Evolutionary conservation across 1,284 basidiomycete species (phyloP), one percentile per base, ranked within the genome.

Genomic region (Xerocomus amazonicus): DNA sequence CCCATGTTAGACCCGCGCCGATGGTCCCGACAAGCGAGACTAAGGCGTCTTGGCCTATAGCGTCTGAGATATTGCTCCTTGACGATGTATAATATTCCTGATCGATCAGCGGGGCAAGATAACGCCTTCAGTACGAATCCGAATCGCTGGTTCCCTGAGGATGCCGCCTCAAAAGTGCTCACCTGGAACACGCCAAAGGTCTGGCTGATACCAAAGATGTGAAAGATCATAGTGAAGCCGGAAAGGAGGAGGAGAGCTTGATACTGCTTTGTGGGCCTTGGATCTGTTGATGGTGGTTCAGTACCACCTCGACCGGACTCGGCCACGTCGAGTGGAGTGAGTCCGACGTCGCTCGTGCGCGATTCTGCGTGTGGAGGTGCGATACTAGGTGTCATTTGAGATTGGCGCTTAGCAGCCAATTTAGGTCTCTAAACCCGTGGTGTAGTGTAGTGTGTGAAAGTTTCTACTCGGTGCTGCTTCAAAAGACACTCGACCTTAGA

Each of bases 41-140:
- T 19, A 49, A 23, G 6, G 44, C 32, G 9, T 41, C 40, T 28
- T 43, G 40, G 3, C 45, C 45, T 6, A 47, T 31, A 1, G 44
- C 39, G 19, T 40, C 37, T 13, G 36, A 6, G 8, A 49, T 37
- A 8, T 27, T 34, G 26, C 44, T 34, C 10, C n/a, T 13, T 9
- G 46, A 13, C 2, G 47, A 47, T 14, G 45, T 47, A 19, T 47
- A 47, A 26, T 50, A 36, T 31, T 41, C 48, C 39, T 38, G 23
- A 12, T 38, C 36, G n/a, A n/a, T n/a, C n/a, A n/a, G n/a, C n/a
- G n/a, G n/a, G n/a, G n/a, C n/a, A 14, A 26, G 17, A 23, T 23
- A 4, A 23, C 19, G 19, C 19, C 2, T 23, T 23, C 19, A 23
- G 19, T 23, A 23, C 4, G 19, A 23, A 23, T 23, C 19, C 4